phyloP scores from a whole-genome alignment of 1,284 basidiomycete species.

The Violaceomyces palustris region DNA sequence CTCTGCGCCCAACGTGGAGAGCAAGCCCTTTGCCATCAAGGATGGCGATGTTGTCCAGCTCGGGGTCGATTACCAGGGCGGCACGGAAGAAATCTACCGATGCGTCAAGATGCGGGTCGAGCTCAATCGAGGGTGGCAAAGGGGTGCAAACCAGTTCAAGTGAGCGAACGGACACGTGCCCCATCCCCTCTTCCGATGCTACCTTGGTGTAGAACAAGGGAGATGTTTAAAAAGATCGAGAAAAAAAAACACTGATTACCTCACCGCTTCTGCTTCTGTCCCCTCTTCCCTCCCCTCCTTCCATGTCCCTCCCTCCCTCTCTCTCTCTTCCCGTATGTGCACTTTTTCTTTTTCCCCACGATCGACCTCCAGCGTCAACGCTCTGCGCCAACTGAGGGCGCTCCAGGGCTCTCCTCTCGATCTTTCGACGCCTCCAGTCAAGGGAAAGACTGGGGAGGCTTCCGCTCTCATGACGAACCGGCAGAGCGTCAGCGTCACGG shows the following conservation, averaged over 20 bases:
- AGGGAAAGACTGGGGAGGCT: conserved; percentile 6
- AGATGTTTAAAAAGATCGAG: too few relatives aligned
- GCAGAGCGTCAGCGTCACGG: conserved; percentile 41
- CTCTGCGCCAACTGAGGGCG: conserved; percentile 72
- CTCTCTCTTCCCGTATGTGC: too few relatives aligned
- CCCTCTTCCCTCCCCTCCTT: too few relatives aligned
- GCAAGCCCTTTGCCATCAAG: conserved; percentile 69
- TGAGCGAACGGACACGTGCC: too few relatives aligned
- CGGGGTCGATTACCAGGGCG: conserved; percentile 96
- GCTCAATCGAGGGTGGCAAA: conserved; percentile 74
- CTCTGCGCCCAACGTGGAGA: conserved; percentile 72
- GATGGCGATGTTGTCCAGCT: conserved; percentile 94
- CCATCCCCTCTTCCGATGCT: too few relatives aligned
- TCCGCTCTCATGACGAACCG: conserved; percentile 27
- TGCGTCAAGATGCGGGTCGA: conserved; percentile 96
- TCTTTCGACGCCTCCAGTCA: neutral
- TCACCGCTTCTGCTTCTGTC: too few relatives aligned
- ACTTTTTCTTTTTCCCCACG: too few relatives aligned
- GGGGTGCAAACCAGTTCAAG: conserved; percentile 89
- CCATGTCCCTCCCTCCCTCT: too few relatives aligned
- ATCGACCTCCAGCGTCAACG: too few relatives aligned
- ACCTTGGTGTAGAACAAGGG: too few relatives aligned
- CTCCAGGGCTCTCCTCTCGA: conserved; percentile 57
- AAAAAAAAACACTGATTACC: too few relatives aligned
- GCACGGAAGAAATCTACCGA: conserved; percentile 94